Evolutionary conservation across 257 asterid genomes (phyloP).

Genomic region (Thymus quinquecostatus): DNA sequence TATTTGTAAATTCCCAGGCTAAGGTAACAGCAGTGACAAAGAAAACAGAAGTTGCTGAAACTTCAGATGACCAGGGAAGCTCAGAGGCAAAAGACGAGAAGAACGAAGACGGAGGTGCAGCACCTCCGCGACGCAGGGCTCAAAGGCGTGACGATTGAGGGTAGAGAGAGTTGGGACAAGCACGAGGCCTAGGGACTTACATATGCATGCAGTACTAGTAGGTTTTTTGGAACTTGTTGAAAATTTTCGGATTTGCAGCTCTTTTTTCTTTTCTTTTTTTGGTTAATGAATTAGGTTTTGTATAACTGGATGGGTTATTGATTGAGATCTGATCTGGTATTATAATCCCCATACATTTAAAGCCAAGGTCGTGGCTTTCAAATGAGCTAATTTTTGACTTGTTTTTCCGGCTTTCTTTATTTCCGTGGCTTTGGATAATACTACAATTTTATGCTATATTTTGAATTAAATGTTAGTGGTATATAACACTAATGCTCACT

Average conservation of each 20-base stretch:
- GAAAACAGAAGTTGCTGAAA: constrained; percentile 56
- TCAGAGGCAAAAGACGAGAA: constrained; percentile 68
- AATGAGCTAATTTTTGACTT: constrained; percentile 33
- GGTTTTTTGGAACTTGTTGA: constrained; percentile 33
- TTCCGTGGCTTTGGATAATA: too few species aligned
- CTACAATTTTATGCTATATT: too few species aligned
- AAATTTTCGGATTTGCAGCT: constrained; percentile 26
- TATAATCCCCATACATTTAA: constrained; percentile 31
- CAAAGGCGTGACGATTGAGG: constrained; percentile 65
- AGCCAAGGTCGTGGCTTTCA: constrained; percentile 4
- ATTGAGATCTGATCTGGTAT: constrained; percentile 36
- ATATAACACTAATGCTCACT: too few species aligned
- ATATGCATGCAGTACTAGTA: constrained; percentile 1
- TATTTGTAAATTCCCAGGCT: constrained; percentile 45
- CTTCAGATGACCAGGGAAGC: constrained; percentile 53
- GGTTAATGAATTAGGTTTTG: constrained; percentile 39
- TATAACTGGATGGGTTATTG: constrained; percentile 41
- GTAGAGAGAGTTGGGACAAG: not conserved
- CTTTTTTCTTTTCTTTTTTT: not conserved
- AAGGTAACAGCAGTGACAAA: constrained; percentile 43
- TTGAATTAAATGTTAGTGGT: too few species aligned
- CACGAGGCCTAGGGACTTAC: constrained; percentile 22
- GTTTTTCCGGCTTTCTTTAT: not conserved
- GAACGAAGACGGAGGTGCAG: constrained; percentile 43
- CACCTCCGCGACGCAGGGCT: constrained; percentile 63